Evolutionary conservation across 768 basidiomycete species (phyloP).

Genomic region (Omphalotus guepiniiformis): DNA sequence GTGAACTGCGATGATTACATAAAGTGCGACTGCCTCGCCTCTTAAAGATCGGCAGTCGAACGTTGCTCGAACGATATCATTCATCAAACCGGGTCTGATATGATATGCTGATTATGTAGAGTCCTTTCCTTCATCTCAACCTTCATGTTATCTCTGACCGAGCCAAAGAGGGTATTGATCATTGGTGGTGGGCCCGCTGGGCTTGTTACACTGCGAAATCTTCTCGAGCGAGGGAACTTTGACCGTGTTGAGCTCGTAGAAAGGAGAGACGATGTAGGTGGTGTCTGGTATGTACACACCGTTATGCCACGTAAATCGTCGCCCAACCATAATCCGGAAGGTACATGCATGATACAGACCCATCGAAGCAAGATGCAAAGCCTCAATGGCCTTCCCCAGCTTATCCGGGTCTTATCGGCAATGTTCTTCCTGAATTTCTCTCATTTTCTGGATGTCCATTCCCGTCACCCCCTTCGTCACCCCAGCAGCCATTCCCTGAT

Average conservation of each 20-base stretch:
- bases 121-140: no score
- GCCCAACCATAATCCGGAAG: not conserved
- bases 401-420: slow-evolving; percentile 44
- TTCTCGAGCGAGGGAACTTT: slow-evolving; percentile 34
- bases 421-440: slow-evolving; percentile 43
- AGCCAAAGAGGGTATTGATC: slow-evolving; percentile 34
- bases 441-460: slow-evolving; percentile 35
- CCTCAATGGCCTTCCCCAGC: slow-evolving; percentile 44
- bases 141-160: no score
- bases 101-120: no score
- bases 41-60: no score
- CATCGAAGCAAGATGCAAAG: not conserved
- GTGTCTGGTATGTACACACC: slow-evolving; percentile 36
- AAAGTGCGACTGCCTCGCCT: no score
- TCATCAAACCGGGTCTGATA: no score
- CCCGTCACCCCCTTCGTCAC: slow-evolving; percentile 21
- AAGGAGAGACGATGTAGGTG: slow-evolving; percentile 42
- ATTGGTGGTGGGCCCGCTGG: slow-evolving; percentile 49
- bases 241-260: slow-evolving; percentile 43
- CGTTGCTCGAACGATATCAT: no score
- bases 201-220: slow-evolving; percentile 44
- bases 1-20: no score
- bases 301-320: not conserved
- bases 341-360: not conserved
- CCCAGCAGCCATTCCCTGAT: slow-evolving; percentile 37